Base-by-base conservation (phyloP, 805 yeast genomes). In the Wilhelminamyces savonicus region DNA sequence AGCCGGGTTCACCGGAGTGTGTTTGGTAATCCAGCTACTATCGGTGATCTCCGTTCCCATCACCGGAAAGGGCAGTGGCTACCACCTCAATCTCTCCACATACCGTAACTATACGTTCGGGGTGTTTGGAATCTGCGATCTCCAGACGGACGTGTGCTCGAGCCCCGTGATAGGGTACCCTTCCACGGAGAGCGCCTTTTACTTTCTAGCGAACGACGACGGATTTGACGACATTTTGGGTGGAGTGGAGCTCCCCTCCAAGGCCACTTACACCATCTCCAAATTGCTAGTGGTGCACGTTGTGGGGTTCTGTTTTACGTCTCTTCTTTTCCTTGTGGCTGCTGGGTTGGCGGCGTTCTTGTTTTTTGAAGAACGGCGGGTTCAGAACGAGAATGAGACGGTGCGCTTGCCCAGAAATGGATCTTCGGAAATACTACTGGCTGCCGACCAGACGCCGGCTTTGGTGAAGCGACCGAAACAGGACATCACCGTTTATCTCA, bases 31-130 rank as follows among this genome's bases (percentile, higher is more conserved):
- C 13, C 69, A 65, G 43, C 40, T 65, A 10, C 48, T 65, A 12
- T 62, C 66, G 19, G 59, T 64, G 21, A 50, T 65, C 16, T 54
- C 67, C 7, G 71, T 65, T 9, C 71, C 71, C 5, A 32, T 65
- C 7, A 59, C 67, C 1, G 52, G 59, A n/a, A 34, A 40, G 5
- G 28, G 31, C 7, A 43, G 48, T 4, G 34, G 36, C 24, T 45
- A 48, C 27, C 36, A 39, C 12, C 37, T 65, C 21, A 49, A 48
- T 30, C 43, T 65, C 14, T 56, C 67, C 13, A 43, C 43, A 16
- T 59, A 47, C 33, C 44, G 46, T 22, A 51, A 57, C 36, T 40
- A 49, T 26, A 46, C 58, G n/a, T 65, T 54, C 44, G 71, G 71
- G 2, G 69, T 65, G n/a, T 59, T 63, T 41, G 71, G 71, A 3